Base-by-base conservation (phyloP, 2,329 filamentous ascomycete genomes). In the Fusarium sp. region DNA sequence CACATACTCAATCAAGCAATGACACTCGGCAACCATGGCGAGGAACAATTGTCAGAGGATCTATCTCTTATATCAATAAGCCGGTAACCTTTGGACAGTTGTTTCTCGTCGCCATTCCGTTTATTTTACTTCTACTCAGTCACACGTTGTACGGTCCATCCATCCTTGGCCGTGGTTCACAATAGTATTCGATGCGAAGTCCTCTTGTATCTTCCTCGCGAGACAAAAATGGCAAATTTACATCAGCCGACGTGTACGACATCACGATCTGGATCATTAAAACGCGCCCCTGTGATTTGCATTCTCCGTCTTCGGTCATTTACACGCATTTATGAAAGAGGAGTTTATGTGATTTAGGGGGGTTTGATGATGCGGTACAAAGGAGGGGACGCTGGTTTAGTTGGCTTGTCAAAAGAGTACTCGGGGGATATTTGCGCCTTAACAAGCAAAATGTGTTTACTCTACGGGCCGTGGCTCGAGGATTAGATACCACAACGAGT, bases 251-350 rank as follows among this genome's bases (percentile, higher is more conserved):
- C 60, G 45, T 60, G 51, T 60, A 72, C 64, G 71, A 74, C 56
- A 72, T 74, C 47, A 69, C 57, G 70, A 71, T 70, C 59, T 68
- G 58, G 48, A 63, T 71, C 56, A 58, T 71, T 68, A 41, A 63
- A 70, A 66, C 63, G 61, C 49, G 56, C 60, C 43, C 61, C 56
- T 45, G 67, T 67, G 66, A 69, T 67, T 65, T 72, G 53, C 63
- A 71, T 71, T 62, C 43, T 44, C 27, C 59, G 60, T 46, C 62
- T 71, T 65, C 61, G 51, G 48, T 73, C 68, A 71, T 72, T 73
- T 67, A 60, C 50, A 64, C 48, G 57, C 68, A 65, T 72, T 73
- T 70, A 70, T 59, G 55, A 71, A 56, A 53, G 56, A 39, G 62
- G 48, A 62, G 56, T 72, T 62, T n/a, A 10, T 37, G 44, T 56